Evolutionary conservation across 2,329 filamentous ascomycete genomes (phyloP), one percentile per base, ranked within the genome.

Genomic region (Ceratocystiopsis sp.): DNA sequence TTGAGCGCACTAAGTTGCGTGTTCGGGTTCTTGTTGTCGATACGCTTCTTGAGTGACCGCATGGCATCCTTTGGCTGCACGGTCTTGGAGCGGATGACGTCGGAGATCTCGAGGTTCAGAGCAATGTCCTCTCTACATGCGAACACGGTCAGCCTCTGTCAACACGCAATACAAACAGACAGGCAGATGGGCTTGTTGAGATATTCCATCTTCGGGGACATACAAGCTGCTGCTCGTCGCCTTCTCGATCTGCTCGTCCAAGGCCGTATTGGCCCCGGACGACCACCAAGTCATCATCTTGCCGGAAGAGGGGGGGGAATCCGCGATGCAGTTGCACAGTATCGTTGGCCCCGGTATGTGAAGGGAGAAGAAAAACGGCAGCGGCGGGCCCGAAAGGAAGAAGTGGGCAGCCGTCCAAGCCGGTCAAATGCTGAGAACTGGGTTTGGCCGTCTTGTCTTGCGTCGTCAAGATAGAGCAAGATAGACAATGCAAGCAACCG

Each of bases 11-110:
- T 91, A 34, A 98, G 69, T 66, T 98, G 91, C 34, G 91, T 80
- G 60, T 98, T 98, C 34, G 91, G 91, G 57, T 98, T 98, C 69
- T 87, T 93, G 69, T 94, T 86, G 62, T 84, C 86, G 67, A 98
- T 86, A 59, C 91, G 80, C 58, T 78, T 78, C 66, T 95, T 96
- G 55, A 98, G 68, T 37, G 85, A 89, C 59, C 86, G 84, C 91
- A 98, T 98, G 49, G 91, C 91, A 63, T 98, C 91, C 62, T 89
- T 95, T 43, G 91, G 89, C 60, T 87, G 86, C 41, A 98, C 89
- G 16, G 86, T 93, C 68, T 96, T 96, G 56, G 87, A 96, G 54
- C 91, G 78, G 61, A 98, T 95, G 53, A 93, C 70, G 66, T 98
- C 91, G 60, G 89, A 95, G 54, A 98, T 96, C 63, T 98, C 91